Base-by-base conservation (phyloP, 2,329 filamentous ascomycete genomes). In the Pseudocercospora crystallina region DNA sequence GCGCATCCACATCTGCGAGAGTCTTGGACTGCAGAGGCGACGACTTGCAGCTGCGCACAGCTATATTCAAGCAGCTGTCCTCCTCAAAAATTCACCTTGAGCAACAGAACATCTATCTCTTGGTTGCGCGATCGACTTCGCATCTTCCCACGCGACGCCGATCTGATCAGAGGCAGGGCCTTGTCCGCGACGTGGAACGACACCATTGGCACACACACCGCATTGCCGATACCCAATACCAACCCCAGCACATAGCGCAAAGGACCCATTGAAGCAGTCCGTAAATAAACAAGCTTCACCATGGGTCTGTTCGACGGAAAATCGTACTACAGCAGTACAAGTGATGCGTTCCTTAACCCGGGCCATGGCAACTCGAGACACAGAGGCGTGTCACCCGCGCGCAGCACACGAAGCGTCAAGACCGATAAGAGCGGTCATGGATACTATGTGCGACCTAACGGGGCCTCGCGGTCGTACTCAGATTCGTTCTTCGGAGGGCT, bases 271-370 rank as follows among this genome's bases (percentile, higher is more conserved):
- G 36, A 32, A 39, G 20, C 5, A 30, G 13, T 38, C 32, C 30
- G 36, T 20, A 38, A 14, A 35, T 33, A 49, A 36, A 12, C n/a
- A 39, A 17, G 29, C 34, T 30, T 34, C 40, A 60, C 36, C 39
- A 68, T 68, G 65, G 64, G 64, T 45, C 60, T 68, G 53, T 65
- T 67, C 54, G 65, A 64, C 57, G 63, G 61, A 20, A 59, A 59
- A 30, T 67, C 64, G 20, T 58, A 63, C 54, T 58, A 55, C 50
- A 56, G 62, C 40, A 47, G 49, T 43, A 57, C 61, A 43, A 42
- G 50, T 51, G 60, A 62, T 31, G 57, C 50, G 26, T 57, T 54
- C 46, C 53, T 57, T 13, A 48, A 40, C 32, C 44, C 49, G n/a
- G 32, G 35, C 40, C 47, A 37, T 43, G 42, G 26, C 57, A 48